Percentiles rank a stretch among this genome's conserved stretches.
These are phyloP conservation scores for Nelumbo lutea DNA, from an alignment of 164 flowering plant genomes.

Conservation along the genomic window DNA sequence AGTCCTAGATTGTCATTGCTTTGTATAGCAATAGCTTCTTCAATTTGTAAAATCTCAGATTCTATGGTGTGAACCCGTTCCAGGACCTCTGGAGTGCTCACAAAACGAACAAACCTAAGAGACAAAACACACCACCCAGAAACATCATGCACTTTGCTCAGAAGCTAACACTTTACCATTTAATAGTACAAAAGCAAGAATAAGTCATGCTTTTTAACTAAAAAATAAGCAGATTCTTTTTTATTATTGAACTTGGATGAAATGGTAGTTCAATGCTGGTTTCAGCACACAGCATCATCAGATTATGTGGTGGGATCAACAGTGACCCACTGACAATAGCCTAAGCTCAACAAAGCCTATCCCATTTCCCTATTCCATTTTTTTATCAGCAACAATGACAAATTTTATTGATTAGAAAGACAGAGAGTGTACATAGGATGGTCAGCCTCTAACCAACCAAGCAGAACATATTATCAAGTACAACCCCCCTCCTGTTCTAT, in stretches of 20 bases:
- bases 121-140: constrained; percentile 5
- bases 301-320: not conserved
- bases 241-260: not conserved
- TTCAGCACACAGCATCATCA: not conserved
- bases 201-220: no score
- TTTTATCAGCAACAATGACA: no score
- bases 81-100: constrained; percentile 90
- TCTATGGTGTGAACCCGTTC: constrained; percentile 84
- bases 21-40: constrained; percentile 51
- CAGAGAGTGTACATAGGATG: no score
- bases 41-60: constrained; percentile 73
- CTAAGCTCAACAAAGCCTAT: no score
- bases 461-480: no score
- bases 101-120: constrained; percentile 90
- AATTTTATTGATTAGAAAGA: no score
- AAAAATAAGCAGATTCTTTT: not conserved
- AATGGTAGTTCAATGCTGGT: not conserved
- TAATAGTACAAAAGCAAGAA: no score
- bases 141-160: constrained; percentile 1
- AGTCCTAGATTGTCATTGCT: constrained; percentile 45
- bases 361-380: no score
- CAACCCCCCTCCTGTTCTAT: no score
- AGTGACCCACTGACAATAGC: not conserved
- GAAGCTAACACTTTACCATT: not conserved
- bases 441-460: no score